These are phyloP conservation scores for Funneliformis geosporum DNA, from an alignment of 192 early-diverging fungal genomes.

Conservation along the genomic window DNA sequence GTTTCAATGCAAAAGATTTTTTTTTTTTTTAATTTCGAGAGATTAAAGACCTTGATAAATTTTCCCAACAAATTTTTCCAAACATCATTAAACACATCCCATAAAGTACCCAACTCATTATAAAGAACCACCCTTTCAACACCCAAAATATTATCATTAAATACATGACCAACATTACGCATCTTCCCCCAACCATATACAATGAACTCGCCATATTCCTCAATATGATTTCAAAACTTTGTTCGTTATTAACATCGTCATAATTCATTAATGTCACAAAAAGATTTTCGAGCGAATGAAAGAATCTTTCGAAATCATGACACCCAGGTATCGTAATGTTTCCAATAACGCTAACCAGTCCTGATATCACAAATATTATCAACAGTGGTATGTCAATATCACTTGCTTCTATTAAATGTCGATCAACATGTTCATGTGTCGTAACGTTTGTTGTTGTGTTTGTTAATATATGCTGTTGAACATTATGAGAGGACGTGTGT, in stretches of 20 bases:
- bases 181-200: not conserved
- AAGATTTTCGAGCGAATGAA: not conserved
- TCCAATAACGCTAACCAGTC: not conserved
- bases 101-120: slow-evolving; percentile 4
- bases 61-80: slow-evolving; percentile 5
- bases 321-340: not conserved
- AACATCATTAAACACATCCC: not conserved
- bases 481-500: not conserved
- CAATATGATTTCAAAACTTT: not conserved
- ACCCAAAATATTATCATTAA: slow-evolving; percentile 21
- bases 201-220: not conserved
- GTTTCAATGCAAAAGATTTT: not conserved
- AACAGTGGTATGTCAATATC: not conserved
- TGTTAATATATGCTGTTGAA: not conserved
- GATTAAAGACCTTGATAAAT: not conserved
- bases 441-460: not conserved
- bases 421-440: not conserved
- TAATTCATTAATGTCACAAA: not conserved
- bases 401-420: not conserved
- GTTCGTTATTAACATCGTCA: not conserved
- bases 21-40: not conserved
- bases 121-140: not conserved
- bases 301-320: not conserved
- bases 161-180: not conserved
- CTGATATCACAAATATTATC: not conserved